These are phyloP conservation scores for Mycena kentingensis DNA, from an alignment of 768 basidiomycete genomes.

Conservation along the genomic window DNA sequence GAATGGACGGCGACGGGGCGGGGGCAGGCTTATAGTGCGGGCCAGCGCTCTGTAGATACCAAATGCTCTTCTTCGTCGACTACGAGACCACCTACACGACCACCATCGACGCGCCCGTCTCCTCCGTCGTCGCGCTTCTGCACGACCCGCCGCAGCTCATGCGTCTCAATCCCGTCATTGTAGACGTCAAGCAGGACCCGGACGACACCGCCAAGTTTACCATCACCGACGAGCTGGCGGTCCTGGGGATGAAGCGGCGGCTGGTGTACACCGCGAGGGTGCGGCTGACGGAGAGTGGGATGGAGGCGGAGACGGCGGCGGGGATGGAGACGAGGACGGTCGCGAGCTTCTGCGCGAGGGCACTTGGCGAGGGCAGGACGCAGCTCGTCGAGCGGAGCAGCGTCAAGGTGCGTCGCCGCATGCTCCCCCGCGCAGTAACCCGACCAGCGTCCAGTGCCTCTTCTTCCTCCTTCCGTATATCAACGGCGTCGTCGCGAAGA, in stretches of 20 bases:
- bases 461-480: background rate
- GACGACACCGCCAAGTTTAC: constrained; percentile 31
- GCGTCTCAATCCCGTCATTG: constrained; percentile 33
- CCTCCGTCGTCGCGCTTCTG: constrained; percentile 30
- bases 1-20: too few relatives aligned
- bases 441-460: background rate
- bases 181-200: constrained; percentile 27
- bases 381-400: constrained; percentile 31
- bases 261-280: constrained; percentile 32
- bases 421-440: background rate
- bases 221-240: constrained; percentile 31
- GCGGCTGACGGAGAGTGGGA: constrained; percentile 26
- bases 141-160: constrained; percentile 37
- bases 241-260: constrained; percentile 27
- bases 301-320: constrained; percentile 27
- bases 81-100: constrained; percentile 29
- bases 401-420: constrained; percentile 29
- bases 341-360: constrained; percentile 21
- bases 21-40: too few relatives aligned
- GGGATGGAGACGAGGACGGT: constrained; percentile 30
- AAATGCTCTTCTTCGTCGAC: constrained; percentile 34
- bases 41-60: too few relatives aligned
- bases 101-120: constrained; percentile 25
- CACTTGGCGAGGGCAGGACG: constrained; percentile 16
- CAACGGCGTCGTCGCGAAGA: background rate